Base-by-base conservation (phyloP, 1,284 basidiomycete genomes). In the Fereydounia khargensis region DNA sequence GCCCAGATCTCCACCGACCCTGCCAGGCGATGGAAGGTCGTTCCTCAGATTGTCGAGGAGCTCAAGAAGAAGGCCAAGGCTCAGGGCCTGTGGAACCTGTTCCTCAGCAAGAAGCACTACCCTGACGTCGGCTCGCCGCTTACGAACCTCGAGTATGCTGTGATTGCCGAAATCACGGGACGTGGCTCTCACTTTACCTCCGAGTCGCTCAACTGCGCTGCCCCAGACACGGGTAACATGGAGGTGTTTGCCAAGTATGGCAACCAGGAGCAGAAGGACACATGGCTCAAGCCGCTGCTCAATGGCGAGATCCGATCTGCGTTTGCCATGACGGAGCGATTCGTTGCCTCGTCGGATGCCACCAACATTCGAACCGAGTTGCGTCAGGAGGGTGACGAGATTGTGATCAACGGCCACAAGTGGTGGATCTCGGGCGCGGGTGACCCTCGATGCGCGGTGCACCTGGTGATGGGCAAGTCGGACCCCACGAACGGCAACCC, bases 371-470 rank as follows among this genome's bases (percentile, higher is more conserved):
- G 84, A 48, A 94, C 90, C 13, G 89, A 88, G 23, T 91, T 94
- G 50, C 82, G 84, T 35, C 82, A 84, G 58, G 87, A 92, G 74
- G 90, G 89, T 35, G 79, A 91, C 68, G 86, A 91, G 59, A 89
- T 97, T 61, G 85, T 95, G 55, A 86, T 98, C 66, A 92, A 89
- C 70, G 94, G 94, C 1, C 91, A 94, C 79, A 98, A 98, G 83
- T 97, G 94, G 92, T 97, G 89, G 87, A 97, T 97, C 77, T 91
- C 89, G 32, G 94, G 94, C 39, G 94, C 94, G 4, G 92, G 92
- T 25, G 92, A 98, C 77, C 91, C 91, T 35, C 82, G 94, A 47
- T 88, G 86, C 60, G 84, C 83, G 51, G 73, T 98, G 6, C 94
- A 98, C 76, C 84, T 98, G 42, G 88, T 97, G 33, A 87, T 98